Conservation (phyloP, 2,329 filamentous ascomycete species). For the Talaromyces piceae region DNA sequence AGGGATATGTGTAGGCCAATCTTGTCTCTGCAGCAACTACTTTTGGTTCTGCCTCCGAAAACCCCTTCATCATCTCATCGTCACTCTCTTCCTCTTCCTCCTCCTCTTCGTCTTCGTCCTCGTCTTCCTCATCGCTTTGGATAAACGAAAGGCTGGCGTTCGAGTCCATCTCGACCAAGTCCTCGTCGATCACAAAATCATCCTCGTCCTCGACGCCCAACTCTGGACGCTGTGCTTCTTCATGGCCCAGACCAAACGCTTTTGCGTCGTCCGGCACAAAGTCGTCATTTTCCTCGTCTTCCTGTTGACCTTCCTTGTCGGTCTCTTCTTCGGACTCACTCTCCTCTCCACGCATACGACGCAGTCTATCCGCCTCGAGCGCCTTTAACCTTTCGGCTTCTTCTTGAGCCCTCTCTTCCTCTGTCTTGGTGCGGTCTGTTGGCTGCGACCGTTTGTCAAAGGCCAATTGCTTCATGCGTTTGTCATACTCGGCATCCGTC, state of each 20-base stretch:
- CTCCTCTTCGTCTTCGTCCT: conserved; percentile 48
- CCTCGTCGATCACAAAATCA: conserved; percentile 84
- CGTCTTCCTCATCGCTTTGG: conserved; percentile 22
- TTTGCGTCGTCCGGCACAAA: conserved; percentile 51
- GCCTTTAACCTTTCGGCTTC: conserved; percentile 69
- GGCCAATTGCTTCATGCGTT: conserved; percentile 71
- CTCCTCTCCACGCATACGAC: conserved; percentile 78
- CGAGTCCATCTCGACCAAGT: conserved; percentile 78
- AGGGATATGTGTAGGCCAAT: conserved; percentile 77
- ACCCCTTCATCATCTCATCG: conserved; percentile 48
- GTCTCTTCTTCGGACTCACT: conserved; percentile 47
- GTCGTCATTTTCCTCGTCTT: conserved; percentile 39
- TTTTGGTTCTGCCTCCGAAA: conserved; percentile 24
- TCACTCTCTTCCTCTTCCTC: conserved; percentile 41
- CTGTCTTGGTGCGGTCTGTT: conserved; percentile 81
- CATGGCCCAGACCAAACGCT: conserved; percentile 55
- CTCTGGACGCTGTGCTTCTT: conserved; percentile 31
- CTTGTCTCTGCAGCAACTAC: background rate
- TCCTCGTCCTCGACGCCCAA: conserved; percentile 86
- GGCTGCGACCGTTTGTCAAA: conserved; percentile 80
- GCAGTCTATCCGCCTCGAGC: conserved; percentile 73
- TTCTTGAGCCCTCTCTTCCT: conserved; percentile 73
- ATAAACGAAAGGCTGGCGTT: conserved; percentile 36
- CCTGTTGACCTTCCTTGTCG: conserved; percentile 28
- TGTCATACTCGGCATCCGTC: conserved; percentile 82